These are phyloP conservation scores for Agaricus sinodeliciosus DNA, from an alignment of 768 basidiomycete species.

Conservation along the genomic window DNA sequence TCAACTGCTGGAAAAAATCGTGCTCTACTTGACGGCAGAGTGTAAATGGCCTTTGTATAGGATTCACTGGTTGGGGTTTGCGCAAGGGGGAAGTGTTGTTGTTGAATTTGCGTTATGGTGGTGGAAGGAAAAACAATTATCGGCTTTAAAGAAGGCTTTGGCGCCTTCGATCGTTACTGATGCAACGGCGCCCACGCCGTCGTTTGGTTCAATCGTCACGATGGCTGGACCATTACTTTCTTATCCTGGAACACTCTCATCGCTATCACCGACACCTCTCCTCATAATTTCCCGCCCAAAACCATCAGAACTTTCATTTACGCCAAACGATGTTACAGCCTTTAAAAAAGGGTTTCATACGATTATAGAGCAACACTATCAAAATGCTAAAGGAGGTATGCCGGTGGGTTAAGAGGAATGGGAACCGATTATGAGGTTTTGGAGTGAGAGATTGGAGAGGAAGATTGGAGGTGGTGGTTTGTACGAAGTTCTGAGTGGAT, in stretches of 20 bases:
- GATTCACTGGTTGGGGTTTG: slow-evolving; percentile 88
- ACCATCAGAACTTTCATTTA: slow-evolving; percentile 37
- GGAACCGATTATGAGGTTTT: slow-evolving; percentile 82
- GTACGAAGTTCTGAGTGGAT: slow-evolving; percentile 60
- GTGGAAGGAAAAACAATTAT: slow-evolving; percentile 37
- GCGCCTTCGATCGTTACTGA: background rate
- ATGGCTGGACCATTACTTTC: slow-evolving; percentile 73
- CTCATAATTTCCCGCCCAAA: slow-evolving; percentile 51
- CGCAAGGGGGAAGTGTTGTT: slow-evolving; percentile 78
- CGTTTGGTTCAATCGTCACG: slow-evolving; percentile 61
- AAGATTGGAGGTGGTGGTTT: slow-evolving; percentile 50
- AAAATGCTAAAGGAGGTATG: slow-evolving; percentile 52
- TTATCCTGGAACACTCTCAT: slow-evolving; percentile 52
- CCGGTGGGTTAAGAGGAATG: slow-evolving; percentile 70
- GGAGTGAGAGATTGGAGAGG: slow-evolving; percentile 61
- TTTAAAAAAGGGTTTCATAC: slow-evolving; percentile 55
- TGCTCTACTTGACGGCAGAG: slow-evolving; percentile 50
- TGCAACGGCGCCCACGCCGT: slow-evolving; percentile 15
- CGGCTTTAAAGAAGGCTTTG: slow-evolving; percentile 13
- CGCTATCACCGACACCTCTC: slow-evolving; percentile 51
- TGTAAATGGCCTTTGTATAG: slow-evolving; percentile 59
- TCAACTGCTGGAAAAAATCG: slow-evolving; percentile 41
- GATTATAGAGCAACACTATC: slow-evolving; percentile 43
- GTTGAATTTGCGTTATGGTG: slow-evolving; percentile 55
- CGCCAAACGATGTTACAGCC: slow-evolving; percentile 37